Evolutionary conservation across 2,329 filamentous ascomycete genomes (phyloP).

Genomic region (Macroventuria anomochaeta): DNA sequence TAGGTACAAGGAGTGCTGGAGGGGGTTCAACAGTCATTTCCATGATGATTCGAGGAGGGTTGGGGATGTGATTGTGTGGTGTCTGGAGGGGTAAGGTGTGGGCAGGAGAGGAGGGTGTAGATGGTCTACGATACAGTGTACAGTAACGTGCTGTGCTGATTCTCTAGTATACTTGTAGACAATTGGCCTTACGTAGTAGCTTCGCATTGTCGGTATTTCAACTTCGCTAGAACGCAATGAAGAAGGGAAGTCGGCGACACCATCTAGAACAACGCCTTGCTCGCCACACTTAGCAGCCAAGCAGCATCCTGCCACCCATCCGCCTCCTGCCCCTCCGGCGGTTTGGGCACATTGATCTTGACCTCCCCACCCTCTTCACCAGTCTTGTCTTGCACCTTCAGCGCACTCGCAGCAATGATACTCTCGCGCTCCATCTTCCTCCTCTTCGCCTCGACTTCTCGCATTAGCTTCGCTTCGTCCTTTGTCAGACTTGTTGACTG

Average conservation of each 20-base stretch:
- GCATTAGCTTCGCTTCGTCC: conserved; percentile 47
- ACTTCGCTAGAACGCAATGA: background rate
- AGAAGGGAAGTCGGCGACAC: background rate
- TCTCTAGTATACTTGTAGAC: too few species aligned
- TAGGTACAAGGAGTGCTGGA: conserved; percentile 64
- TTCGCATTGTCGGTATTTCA: background rate
- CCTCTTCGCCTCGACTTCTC: conserved; percentile 47
- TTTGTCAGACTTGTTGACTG: conserved; percentile 30
- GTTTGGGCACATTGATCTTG: conserved; percentile 19
- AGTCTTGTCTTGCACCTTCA: conserved; percentile 44
- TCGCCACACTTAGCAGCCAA: conserved; percentile 63
- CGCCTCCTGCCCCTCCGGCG: conserved; percentile 32
- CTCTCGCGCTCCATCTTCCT: conserved; percentile 47
- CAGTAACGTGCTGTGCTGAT: too few species aligned
- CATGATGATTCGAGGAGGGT: conserved; percentile 67
- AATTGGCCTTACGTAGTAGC: too few species aligned
- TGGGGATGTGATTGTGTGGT: conserved; percentile 70
- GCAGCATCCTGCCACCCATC: conserved; percentile 65
- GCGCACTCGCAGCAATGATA: conserved; percentile 45
- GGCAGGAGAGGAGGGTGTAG: background rate
- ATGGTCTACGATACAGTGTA: background rate
- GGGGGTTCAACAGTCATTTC: conserved; percentile 66
- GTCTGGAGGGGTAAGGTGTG: conserved; percentile 30
- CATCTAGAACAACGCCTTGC: conserved; percentile 50
- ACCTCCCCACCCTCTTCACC: conserved; percentile 23